Percentiles rank a stretch among this genome's conserved stretches.
Evolutionary conservation across 2,329 filamentous ascomycete species (phyloP).

Genomic region (Arthroderma uncinatum): DNA sequence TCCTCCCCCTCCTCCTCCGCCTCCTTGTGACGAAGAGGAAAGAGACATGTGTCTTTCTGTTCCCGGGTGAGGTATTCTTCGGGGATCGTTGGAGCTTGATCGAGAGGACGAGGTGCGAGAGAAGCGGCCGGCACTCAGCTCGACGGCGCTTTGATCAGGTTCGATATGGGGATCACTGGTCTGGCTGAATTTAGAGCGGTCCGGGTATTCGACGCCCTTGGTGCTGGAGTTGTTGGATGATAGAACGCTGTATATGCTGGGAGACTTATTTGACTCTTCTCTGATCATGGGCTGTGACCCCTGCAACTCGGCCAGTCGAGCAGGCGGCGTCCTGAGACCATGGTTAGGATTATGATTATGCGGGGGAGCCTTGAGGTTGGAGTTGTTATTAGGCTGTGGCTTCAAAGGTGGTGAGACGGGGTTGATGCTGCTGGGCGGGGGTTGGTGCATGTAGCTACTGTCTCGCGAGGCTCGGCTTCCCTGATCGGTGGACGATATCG

Average conservation of each 20-base stretch:
- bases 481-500: not conserved
- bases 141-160: not conserved
- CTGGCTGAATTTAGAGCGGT: not conserved
- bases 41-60: not conserved
- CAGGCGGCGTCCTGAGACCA: not conserved
- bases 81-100: not conserved
- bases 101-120: not conserved
- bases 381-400: not conserved
- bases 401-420: not conserved
- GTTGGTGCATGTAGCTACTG: not conserved
- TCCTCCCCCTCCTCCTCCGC: not conserved
- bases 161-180: not conserved
- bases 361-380: not conserved
- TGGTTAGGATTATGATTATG: not conserved
- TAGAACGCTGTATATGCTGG: constrained; percentile 1
- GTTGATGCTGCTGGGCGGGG: not conserved
- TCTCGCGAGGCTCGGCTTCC: not conserved
- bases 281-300: not conserved
- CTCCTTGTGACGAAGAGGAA: not conserved
- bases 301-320: not conserved
- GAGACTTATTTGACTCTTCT: not conserved
- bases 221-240: constrained; percentile 4
- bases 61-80: not conserved
- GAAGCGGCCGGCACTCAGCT: not conserved
- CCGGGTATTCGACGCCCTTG: not conserved